These are phyloP conservation scores for Drechslerella coelobrocha DNA, from an alignment of 2,329 filamentous ascomycete species.

Conservation along the genomic window DNA sequence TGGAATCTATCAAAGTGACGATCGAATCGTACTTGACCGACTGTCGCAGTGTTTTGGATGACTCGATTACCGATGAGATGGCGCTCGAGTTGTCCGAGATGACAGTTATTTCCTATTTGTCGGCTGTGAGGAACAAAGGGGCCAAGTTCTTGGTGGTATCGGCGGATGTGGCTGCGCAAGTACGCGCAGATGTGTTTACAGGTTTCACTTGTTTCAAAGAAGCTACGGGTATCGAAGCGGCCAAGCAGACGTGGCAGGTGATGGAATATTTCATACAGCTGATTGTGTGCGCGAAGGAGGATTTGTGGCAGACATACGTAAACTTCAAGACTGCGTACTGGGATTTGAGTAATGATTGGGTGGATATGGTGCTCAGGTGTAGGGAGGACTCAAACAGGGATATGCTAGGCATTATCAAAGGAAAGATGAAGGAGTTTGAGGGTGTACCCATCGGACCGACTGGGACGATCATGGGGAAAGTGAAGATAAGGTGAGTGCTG, in stretches of 20 bases:
- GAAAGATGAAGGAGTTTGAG: conserved; percentile 81
- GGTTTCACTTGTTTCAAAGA: conserved; percentile 87
- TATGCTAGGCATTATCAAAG: conserved; percentile 88
- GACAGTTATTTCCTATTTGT: conserved; percentile 78
- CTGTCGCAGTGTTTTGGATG: conserved; percentile 58
- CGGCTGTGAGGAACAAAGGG: conserved; percentile 83
- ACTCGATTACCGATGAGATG: conserved; percentile 92
- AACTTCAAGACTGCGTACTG: conserved; percentile 85
- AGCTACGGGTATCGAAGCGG: conserved; percentile 74
- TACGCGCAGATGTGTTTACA: conserved; percentile 73
- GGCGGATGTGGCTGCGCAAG: conserved; percentile 67
- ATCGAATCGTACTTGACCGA: conserved; percentile 94
- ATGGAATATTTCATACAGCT: conserved; percentile 83
- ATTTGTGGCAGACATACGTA: conserved; percentile 78
- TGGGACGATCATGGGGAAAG: conserved; percentile 93
- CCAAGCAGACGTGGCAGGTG: conserved; percentile 92
- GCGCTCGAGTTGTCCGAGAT: conserved; percentile 74
- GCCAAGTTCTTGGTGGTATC: conserved; percentile 77
- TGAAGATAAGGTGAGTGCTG: conserved; percentile 67
- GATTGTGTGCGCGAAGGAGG: conserved; percentile 74
- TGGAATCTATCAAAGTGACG: conserved; percentile 92
- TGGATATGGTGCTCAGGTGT: conserved; percentile 84
- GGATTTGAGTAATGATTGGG: conserved; percentile 94
- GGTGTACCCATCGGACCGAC: conserved; percentile 76
- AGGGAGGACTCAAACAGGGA: conserved; percentile 92